Base-by-base conservation (phyloP, 441 rosid genomes). In the Mallotus repandus region DNA sequence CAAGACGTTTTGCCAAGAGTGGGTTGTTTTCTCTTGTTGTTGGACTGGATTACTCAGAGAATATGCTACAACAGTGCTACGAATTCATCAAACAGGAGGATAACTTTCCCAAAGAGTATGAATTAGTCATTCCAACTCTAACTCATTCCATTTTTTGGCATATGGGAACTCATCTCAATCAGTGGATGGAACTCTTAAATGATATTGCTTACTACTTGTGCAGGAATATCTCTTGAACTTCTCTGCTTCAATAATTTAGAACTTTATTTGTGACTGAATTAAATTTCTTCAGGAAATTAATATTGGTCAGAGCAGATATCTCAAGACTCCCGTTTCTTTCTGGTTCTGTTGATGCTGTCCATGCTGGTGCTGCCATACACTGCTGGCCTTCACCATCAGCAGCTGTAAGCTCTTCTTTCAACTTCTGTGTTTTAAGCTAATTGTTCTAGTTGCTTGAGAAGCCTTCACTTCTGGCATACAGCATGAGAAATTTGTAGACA, bases 351-450 rank as follows among this genome's bases (percentile, higher is more conserved):
- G 94, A 94, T 76, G 94, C 95, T n/a, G 86, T 94, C 76, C 98
- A 89, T 76, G 98, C 97, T 61, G 98, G 94, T 81, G 97, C 94
- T 72, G 98, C 97, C 77, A 76, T 92, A 64, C 97, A 92, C 82
- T 88, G 97, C 72, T 94, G 98, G 98, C 91, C 98, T 78, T 94
- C 96, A 18, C 97, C 97, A 74, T 81, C 90, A 46, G 70, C 84
- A 43, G 97, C 92, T 5, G 96, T 94, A 84, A 85, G 89, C 22
- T 53, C 58, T 73, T 70, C 19, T 63, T 18, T 52, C 15, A 12
- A 29, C n/a, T 11, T 22, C 48, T 35, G 43, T 61, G 13, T 75
- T 56, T 21, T 68, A 56, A 18, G 25, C 63, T 22, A 16, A 52
- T 71, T 63, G 43, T 25, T 43, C 53, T 54, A 41, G 35, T 67